Evolutionary conservation across 345 rosid species (phyloP), one percentile per base, ranked within the genome.

Genomic region (Pseudoturritis turrita): DNA sequence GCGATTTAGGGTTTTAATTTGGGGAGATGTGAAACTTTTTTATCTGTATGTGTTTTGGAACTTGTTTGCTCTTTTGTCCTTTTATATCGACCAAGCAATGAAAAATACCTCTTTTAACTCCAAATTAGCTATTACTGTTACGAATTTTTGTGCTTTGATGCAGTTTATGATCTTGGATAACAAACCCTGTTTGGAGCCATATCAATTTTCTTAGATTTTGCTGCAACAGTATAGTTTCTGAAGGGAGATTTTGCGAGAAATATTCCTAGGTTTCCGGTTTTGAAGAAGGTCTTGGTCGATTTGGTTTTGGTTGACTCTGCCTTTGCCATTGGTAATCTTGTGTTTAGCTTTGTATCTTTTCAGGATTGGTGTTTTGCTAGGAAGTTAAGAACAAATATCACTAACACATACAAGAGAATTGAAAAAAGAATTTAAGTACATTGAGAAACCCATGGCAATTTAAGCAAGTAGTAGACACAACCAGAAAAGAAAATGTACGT

Each of bases 381-480:
- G 36, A 45, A 43, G 61, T 75, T 8, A 63, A 45, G 64, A 64
- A 71, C 36, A 55, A 58, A 44, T 33, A 59, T 21, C 52, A 65
- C 67, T 71, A 77, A 71, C 67, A 35, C 69, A 71, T 59, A 71
- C 61, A 65, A 39, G 60, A 65, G 41, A 68, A 33, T 12, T 39
- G 49, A 22, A 54, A 64, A n/a, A 45, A 21, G 58, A 64, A 54
- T 26, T 66, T 14, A 49, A 56, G 67, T 57, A 71, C 73, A 57
- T 51, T 58, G 68, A 77, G 76, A 77, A 71, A 71, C 60, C 22
- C 63, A 57, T 76, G 65, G 37, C 76, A 70, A 60, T 60, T 65
- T 49, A 71, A 65, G 71, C 36, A 61, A 58, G 37, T 40, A 65
- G 66, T 64, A 64, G 61, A 68, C 65, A 68, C 65, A 62, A 56